phyloP scores from a whole-genome alignment of 208 protist species.

The Leishmania major region DNA sequence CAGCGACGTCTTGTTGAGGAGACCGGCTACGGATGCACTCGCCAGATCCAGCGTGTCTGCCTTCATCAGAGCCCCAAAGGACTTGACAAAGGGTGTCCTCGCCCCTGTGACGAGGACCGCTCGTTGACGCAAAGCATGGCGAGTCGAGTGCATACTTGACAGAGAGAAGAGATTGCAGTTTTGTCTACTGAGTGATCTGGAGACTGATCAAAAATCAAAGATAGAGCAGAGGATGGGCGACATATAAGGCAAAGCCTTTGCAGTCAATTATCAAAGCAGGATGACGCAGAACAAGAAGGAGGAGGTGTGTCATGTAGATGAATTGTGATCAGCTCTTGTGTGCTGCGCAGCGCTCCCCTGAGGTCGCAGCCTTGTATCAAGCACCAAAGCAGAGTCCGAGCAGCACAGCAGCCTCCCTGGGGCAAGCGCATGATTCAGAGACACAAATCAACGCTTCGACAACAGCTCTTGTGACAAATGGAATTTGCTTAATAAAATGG shows the following conservation, averaged over 20 bases:
- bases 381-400: not conserved
- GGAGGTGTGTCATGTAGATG: not conserved
- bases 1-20: slow-evolving; percentile 72
- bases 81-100: slow-evolving; percentile 79
- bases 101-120: slow-evolving; percentile 73
- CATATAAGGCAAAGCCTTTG: not conserved
- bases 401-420: not conserved
- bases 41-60: slow-evolving; percentile 68
- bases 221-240: not conserved
- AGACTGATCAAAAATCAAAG: not conserved
- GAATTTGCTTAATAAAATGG: not conserved
- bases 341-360: not conserved
- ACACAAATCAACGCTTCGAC: not conserved
- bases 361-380: not conserved
- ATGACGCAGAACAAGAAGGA: not conserved
- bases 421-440: not conserved
- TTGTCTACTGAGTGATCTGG: not conserved
- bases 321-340: not conserved
- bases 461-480: not conserved
- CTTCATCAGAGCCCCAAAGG: slow-evolving; percentile 69
- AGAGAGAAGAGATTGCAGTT: not conserved
- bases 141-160: slow-evolving; percentile 30
- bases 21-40: slow-evolving; percentile 60
- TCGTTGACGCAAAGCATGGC: slow-evolving; percentile 24
- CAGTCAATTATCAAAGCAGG: not conserved